Base-by-base conservation (phyloP, 2,329 filamentous ascomycete species). In the Seiridium unicorne region DNA sequence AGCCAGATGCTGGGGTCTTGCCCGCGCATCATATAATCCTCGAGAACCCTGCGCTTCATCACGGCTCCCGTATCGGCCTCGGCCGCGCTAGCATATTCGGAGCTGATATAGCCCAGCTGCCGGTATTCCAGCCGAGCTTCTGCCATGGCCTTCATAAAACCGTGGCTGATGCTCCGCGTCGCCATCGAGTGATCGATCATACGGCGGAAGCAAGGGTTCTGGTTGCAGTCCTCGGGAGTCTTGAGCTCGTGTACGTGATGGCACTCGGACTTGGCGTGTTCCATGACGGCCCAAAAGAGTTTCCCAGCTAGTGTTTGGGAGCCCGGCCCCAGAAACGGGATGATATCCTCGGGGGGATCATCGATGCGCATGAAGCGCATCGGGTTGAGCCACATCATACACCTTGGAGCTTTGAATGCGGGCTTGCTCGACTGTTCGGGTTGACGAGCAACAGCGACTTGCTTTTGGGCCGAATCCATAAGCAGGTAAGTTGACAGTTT, bases 201-300 rank as follows among this genome's bases (percentile, higher is more conserved):
- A 31, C 54, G 59, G 8, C 40, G 31, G 31, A 57, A 4, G 11
- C 36, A 44, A 3, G 51, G 32, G 13, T 11, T 46, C 56, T 31
- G 10, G 32, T 10, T 6, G 6, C 65, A 9, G 8, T 32, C 18
- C 42, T 57, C 57, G 9, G 60, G 31, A 36, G 44, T 9, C n/a
- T n/a, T 53, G 40, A 61, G 64, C 36, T 62, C 59, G 34, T 60
- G 59, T 38, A n/a, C 42, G 35, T 40, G 63, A 18, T 46, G 56
- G 26, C 64, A 69, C 3, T 63, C 60, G 4, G 61, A 55, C 40
- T 65, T 58, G 32, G 67, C 49, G 54, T 69, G 65, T 38, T 72
- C 65, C 4, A 64, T 60, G 40, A 69, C 66, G 11, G 64, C 61
- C 68, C 67, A 71, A 55, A 69, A 71, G 6, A 72, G 54, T 35